These are phyloP conservation scores for Blastobotrys aristatus DNA, from an alignment of 1,139 yeast genomes.

Conservation along the genomic window DNA sequence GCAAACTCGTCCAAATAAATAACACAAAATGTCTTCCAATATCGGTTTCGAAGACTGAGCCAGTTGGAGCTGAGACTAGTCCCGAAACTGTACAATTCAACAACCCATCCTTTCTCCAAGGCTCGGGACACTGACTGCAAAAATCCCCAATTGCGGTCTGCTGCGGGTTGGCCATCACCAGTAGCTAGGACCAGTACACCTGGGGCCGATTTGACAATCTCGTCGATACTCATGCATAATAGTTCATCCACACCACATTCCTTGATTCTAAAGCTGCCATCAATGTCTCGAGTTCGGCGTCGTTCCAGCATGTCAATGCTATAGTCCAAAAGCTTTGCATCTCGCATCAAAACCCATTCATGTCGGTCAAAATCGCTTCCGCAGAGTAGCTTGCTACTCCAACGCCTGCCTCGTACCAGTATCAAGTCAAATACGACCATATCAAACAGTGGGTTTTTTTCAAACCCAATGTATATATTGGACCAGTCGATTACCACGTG, in stretches of 20 bases:
- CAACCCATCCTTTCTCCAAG: slow-evolving; percentile 22
- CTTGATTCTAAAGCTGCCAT: slow-evolving; percentile 1
- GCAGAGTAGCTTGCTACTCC: slow-evolving; percentile 8
- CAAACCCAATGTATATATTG: slow-evolving; percentile 22
- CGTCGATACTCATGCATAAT: slow-evolving; percentile 16
- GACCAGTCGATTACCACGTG: slow-evolving; percentile 24
- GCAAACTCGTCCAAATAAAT: slow-evolving; percentile 22
- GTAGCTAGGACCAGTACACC: slow-evolving; percentile 24
- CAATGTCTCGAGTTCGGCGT: neutral
- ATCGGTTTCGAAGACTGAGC: slow-evolving; percentile 12
- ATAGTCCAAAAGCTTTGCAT: neutral
- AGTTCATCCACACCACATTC: slow-evolving; percentile 26
- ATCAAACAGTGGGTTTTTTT: slow-evolving; percentile 13
- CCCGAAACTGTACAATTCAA: slow-evolving; percentile 25
- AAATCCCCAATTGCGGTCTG: slow-evolving; percentile 19
- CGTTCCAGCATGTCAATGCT: slow-evolving; percentile 5
- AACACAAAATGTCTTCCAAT: slow-evolving; percentile 15
- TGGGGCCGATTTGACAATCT: slow-evolving; percentile 4
- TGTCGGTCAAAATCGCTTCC: neutral
- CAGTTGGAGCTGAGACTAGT: slow-evolving; percentile 20
- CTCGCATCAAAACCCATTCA: neutral
- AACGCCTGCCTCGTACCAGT: slow-evolving; percentile 21
- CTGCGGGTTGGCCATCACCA: slow-evolving; percentile 26
- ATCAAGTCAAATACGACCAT: slow-evolving; percentile 19
- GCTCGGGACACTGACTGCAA: slow-evolving; percentile 19